A percentile compares a stretch with the other conserved stretches of the same genome.
Conservation (phyloP, 1,284 basidiomycete species). For the Cutaneotrichosporon curvatum region DNA sequence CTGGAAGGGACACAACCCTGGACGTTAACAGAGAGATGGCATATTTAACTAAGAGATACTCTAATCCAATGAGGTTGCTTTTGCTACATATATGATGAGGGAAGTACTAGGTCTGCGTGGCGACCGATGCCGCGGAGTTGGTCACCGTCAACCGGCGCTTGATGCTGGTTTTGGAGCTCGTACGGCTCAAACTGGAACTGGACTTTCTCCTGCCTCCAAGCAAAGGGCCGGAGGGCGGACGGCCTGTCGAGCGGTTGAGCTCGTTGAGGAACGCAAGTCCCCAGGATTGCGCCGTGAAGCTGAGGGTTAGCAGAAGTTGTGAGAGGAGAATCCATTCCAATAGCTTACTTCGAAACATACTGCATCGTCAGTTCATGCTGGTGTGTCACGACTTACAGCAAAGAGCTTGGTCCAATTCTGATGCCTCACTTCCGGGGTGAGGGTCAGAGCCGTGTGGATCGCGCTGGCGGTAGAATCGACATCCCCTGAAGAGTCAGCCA, state of each 20-base stretch:
- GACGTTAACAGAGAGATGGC: no score
- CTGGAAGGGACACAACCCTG: no score
- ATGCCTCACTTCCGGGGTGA: constrained; percentile 68
- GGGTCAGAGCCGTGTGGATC: constrained; percentile 87
- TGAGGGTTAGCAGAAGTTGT: constrained; percentile 1
- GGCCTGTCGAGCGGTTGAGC: constrained; percentile 42
- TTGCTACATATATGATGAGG: no score
- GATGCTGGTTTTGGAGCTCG: constrained; percentile 16
- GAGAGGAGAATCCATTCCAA: no score
- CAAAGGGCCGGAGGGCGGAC: constrained; percentile 21
- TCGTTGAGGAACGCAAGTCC: constrained; percentile 83
- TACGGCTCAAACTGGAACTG: constrained; percentile 16
- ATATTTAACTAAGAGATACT: no score
- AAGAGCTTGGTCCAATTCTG: constrained; percentile 93
- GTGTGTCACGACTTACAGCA: constrained; percentile 63
- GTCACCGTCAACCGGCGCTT: constrained; percentile 15
- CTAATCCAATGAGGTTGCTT: no score
- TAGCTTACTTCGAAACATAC: constrained; percentile 71
- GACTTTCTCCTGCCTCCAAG: constrained; percentile 16
- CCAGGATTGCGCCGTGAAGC: constrained; percentile 80
- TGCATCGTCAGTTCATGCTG: constrained; percentile 41
- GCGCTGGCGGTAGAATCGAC: constrained; percentile 92
- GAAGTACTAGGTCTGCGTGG: background rate
- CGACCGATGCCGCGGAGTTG: constrained; percentile 6
- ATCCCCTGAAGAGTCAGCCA: no score